Percentiles rank a stretch among this genome's conserved stretches.
These are phyloP conservation scores for Blumeriella jaapii DNA, from an alignment of 2,329 filamentous ascomycete genomes.

Conservation along the genomic window DNA sequence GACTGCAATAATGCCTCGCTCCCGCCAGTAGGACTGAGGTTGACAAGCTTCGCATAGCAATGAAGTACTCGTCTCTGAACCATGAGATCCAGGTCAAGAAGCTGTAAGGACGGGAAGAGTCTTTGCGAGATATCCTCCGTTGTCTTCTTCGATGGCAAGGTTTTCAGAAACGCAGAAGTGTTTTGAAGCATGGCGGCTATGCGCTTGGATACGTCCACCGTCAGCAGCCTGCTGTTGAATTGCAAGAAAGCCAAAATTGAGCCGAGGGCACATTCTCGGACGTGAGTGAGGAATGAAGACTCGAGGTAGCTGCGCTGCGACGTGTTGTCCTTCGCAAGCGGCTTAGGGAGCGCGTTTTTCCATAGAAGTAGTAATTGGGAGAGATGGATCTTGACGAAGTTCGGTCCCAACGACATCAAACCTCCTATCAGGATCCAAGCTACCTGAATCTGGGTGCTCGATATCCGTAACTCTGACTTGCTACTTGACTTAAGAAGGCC, in stretches of 20 bases:
- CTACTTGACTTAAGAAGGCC: constrained; percentile 85
- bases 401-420: constrained; percentile 89
- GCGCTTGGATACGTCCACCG: constrained; percentile 85
- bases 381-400: constrained; percentile 97
- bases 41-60: constrained; percentile 86
- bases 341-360: constrained; percentile 95
- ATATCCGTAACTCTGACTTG: constrained; percentile 79
- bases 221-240: constrained; percentile 84
- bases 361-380: constrained; percentile 87
- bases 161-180: constrained; percentile 79
- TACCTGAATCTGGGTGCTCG: constrained; percentile 91
- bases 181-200: constrained; percentile 93
- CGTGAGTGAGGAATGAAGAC: constrained; percentile 85
- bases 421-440: constrained; percentile 97
- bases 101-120: constrained; percentile 72
- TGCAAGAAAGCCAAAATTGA: constrained; percentile 87
- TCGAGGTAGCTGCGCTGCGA: constrained; percentile 75
- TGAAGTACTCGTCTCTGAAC: constrained; percentile 86
- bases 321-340: constrained; percentile 84
- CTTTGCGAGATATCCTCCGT: constrained; percentile 79
- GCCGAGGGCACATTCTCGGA: constrained; percentile 85
- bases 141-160: constrained; percentile 70
- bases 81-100: constrained; percentile 87
- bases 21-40: constrained; percentile 73
- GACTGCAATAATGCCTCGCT: constrained; percentile 82